Evolutionary conservation across 352 stramenopile genomes (phyloP).

Genomic region (Phytophthora rubi): DNA sequence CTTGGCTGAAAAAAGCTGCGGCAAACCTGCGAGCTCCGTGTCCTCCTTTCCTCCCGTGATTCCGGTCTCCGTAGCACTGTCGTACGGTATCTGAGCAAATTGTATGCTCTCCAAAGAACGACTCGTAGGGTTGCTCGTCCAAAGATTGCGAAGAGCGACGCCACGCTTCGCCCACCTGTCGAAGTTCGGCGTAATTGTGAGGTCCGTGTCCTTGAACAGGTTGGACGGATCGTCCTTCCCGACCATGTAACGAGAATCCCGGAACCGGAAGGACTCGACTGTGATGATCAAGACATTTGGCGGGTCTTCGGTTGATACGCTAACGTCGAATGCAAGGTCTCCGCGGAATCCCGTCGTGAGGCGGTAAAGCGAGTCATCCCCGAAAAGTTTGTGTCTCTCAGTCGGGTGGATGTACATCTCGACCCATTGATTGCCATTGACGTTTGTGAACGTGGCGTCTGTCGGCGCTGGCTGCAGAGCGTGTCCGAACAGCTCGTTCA

Average conservation of each 20-base stretch:
- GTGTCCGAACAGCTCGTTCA: slow-evolving; percentile 23
- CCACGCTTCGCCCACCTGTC: slow-evolving; percentile 54
- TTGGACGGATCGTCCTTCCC: slow-evolving; percentile 37
- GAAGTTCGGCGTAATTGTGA: slow-evolving; percentile 51
- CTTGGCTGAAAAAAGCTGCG: slow-evolving; percentile 2
- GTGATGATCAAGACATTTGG: slow-evolving; percentile 18
- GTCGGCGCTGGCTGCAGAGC: slow-evolving; percentile 15
- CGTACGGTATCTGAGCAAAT: slow-evolving; percentile 1
- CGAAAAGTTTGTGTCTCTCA: slow-evolving; percentile 17
- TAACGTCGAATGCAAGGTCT: slow-evolving; percentile 19
- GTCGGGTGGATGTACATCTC: slow-evolving; percentile 18
- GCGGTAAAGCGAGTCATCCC: slow-evolving; percentile 14
- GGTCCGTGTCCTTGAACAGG: slow-evolving; percentile 31
- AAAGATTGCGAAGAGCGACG: slow-evolving; percentile 58
- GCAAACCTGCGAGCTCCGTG: slow-evolving; percentile 4
- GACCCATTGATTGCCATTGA: slow-evolving; percentile 4
- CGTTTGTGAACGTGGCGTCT: not conserved
- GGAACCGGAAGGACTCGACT: slow-evolving; percentile 20
- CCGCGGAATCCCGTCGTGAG: slow-evolving; percentile 20
- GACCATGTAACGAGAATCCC: slow-evolving; percentile 24
- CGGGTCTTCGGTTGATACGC: slow-evolving; percentile 1
- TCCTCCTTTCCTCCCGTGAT: slow-evolving; percentile 1
- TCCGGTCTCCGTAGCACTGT: not conserved
- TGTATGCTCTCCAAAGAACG: slow-evolving; percentile 30
- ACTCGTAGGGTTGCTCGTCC: slow-evolving; percentile 62